Evolutionary conservation across 208 protist species (phyloP), one percentile per base, ranked within the genome.

Genomic region (Trypanosoma mega): DNA sequence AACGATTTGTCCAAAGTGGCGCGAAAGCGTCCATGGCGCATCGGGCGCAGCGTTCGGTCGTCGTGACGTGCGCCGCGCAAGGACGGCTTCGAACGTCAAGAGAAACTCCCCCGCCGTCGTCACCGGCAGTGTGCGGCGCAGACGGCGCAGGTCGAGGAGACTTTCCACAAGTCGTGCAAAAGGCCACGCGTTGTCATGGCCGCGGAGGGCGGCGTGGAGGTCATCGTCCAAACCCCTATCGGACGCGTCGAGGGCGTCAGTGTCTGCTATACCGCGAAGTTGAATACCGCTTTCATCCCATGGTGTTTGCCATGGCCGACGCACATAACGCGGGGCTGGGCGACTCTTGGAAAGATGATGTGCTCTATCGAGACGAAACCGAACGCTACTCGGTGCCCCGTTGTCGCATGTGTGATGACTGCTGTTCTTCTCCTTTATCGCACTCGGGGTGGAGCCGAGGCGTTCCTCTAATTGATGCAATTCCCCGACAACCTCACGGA

Each of bases 11-110:
- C 61, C 49, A 51, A 86, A 92, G 60, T 85, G 79, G 2, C 72
- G 74, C 1, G 88, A 94, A 36, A 94, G 65, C 30, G 85, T 94
- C 85, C 88, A 94, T 24, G 80, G 72, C 2, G 84, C 84, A n/a
- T 80, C 65, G 2, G 87, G 81, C 2, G 68, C 55, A 14, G 76
- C 34, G 14, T 14, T 24, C 14, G 14, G 9, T 14, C 26, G 27
- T 24, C 72, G 72, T 18, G 58, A 69, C 47, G 60, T 69, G 16
- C 82, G 75, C 37, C 60, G 55, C 43, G 69, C 57, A 24, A 94
- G 68, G 9, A 69, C 46, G 0, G 63, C 54, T 64, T 85, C 77
- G 16, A 94, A 59, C 3, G 74, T 52, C 50, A 89, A 74, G 14
- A 94, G 43, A 51, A 87, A 87, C 18, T 66, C 75, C 72, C 76